phyloP scores from a whole-genome alignment of 306 rosid species.

The Abrus pulchellus region DNA sequence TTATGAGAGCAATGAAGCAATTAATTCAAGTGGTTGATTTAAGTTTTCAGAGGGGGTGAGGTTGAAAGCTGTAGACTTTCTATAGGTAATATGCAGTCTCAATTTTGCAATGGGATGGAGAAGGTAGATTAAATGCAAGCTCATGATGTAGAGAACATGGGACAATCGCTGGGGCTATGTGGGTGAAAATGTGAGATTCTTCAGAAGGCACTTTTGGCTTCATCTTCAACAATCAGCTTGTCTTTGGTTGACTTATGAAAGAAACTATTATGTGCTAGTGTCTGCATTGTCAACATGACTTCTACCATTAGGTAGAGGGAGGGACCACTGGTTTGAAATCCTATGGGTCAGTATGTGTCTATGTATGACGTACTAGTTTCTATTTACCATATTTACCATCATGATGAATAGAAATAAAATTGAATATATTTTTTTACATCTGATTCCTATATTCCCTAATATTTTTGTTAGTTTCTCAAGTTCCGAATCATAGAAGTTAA shows the following conservation, averaged over 20 bases:
- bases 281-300: slow-evolving; percentile 42
- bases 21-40: neutral
- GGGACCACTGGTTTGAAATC: slow-evolving; percentile 38
- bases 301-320: slow-evolving; percentile 42
- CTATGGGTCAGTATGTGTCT: slow-evolving; percentile 7
- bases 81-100: slow-evolving; percentile 22
- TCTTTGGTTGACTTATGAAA: slow-evolving; percentile 31
- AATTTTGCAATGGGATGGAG: slow-evolving; percentile 6
- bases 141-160: slow-evolving; percentile 33
- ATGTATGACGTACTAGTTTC: slow-evolving; percentile 3
- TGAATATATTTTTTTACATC: neutral
- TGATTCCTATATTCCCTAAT: neutral
- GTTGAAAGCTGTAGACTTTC: slow-evolving; percentile 16
- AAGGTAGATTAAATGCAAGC: slow-evolving; percentile 25
- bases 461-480: slow-evolving; percentile 19
- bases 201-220: slow-evolving; percentile 36
- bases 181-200: slow-evolving; percentile 36
- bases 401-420: neutral
- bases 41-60: slow-evolving; percentile 6
- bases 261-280: slow-evolving; percentile 13
- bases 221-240: slow-evolving; percentile 22
- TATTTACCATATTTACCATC: slow-evolving; percentile 9
- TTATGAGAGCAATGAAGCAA: slow-evolving; percentile 29
- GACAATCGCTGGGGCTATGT: slow-evolving; percentile 15
- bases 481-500: slow-evolving; percentile 17